Base-by-base conservation (phyloP, 768 basidiomycete species). In the Antrodiella citrinella region DNA sequence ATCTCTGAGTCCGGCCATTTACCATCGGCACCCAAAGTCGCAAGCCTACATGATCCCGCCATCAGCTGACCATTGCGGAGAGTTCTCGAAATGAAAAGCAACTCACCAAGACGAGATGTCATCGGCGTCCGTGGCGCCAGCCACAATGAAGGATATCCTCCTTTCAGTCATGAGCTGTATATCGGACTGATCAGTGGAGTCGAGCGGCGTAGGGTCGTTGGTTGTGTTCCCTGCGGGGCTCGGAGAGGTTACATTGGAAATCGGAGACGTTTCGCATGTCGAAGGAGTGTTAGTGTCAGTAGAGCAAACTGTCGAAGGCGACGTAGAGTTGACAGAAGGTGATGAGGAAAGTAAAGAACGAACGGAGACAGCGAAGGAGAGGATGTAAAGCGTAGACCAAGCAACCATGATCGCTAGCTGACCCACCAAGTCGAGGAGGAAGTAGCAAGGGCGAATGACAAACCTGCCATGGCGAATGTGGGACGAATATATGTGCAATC, bases 1-100 rank as follows among this genome's bases (percentile, higher is more conserved):
- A 86, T 69, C 41, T 72, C 67, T 2, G 67, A 60, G 56, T 77
- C 75, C 1, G 77, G 76, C 80, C 80, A 81, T 60, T 74, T 74
- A 4, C 62, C 62, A 35, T 63, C 54, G 10, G 66, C n/a, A 13
- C 70, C 71, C 15, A 81, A 72, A 26, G 74, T 72, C 25, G 68
- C 61, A 21, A 79, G 51, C 78, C 80, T 82, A 49, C 1, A 26
- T 13, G n/a, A n/a, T n/a, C n/a, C n/a, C n/a, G n/a, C n/a, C n/a
- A n/a, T n/a, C n/a, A n/a, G n/a, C n/a, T n/a, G n/a, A n/a, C n/a
- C n/a, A n/a, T n/a, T n/a, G n/a, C n/a, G n/a, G n/a, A n/a, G n/a
- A n/a, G n/a, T n/a, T n/a, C n/a, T n/a, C n/a, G n/a, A n/a, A n/a
- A 20, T 18, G 19, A 15, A 25, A 3, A 26, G 20, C 18, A 15